Percentiles rank a stretch among this genome's conserved stretches.
Evolutionary conservation across 345 rosid species (phyloP).

Genomic region (Cardamine resedifolia): DNA sequence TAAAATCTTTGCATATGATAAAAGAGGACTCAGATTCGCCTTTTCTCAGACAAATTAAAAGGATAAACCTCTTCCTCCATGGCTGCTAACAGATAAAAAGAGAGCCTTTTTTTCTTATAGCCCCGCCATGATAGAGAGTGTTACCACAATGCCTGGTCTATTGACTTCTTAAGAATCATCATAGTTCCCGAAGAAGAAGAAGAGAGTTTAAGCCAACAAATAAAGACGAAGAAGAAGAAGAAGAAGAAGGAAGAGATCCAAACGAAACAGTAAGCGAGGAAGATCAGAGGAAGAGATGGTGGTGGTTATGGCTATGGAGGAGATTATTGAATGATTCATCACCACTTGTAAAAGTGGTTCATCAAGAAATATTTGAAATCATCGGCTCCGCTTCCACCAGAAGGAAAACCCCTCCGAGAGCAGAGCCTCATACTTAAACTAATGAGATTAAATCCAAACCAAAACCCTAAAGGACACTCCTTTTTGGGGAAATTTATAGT

Average conservation of each 20-base stretch:
- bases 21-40: constrained; percentile 51
- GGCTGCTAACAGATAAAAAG: constrained; percentile 36
- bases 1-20: background rate
- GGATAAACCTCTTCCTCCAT: background rate
- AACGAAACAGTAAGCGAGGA: background rate
- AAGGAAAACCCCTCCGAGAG: constrained; percentile 31
- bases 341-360: constrained; percentile 21
- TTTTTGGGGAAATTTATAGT: constrained; percentile 9
- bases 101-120: background rate
- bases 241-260: background rate
- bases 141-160: constrained; percentile 34
- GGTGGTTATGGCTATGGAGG: constrained; percentile 1
- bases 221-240: background rate
- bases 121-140: constrained; percentile 32
- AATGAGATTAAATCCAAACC: constrained; percentile 4
- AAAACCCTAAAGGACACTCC: constrained; percentile 26
- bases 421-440: constrained; percentile 52
- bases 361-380: constrained; percentile 27
- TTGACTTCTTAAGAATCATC: constrained; percentile 38
- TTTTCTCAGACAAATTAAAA: constrained; percentile 35
- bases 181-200: constrained; percentile 38
- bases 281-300: background rate
- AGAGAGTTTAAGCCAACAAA: background rate
- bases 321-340: constrained; percentile 23
- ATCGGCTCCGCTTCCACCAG: constrained; percentile 44